A percentile compares a stretch with the other conserved stretches of the same genome.
Conservation (phyloP, 768 basidiomycete species). For the Mycena rebaudengoi region DNA sequence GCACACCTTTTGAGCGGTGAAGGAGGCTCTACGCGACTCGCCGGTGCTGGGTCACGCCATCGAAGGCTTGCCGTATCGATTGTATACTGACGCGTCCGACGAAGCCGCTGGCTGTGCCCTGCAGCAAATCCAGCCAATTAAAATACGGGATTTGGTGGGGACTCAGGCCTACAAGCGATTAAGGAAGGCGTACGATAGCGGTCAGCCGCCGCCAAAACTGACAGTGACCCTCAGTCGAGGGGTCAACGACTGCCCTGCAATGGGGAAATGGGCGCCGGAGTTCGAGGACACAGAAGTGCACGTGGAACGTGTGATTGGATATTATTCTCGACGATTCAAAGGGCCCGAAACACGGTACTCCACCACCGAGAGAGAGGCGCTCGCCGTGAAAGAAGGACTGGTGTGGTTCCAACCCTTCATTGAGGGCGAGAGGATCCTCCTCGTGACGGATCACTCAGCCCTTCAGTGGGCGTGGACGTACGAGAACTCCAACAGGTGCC, state of each 20-base stretch:
- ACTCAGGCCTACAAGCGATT: constrained; percentile 10
- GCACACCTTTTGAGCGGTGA: no score
- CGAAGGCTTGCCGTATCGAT: constrained; percentile 29
- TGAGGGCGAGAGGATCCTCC: constrained; percentile 34
- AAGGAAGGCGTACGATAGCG: constrained; percentile 10
- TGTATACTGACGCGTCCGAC: constrained; percentile 36
- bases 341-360: constrained; percentile 35
- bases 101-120: constrained; percentile 7
- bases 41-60: constrained; percentile 33
- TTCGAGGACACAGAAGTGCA: neutral
- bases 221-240: no score
- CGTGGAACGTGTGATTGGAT: constrained; percentile 29
- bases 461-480: constrained; percentile 17
- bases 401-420: constrained; percentile 39
- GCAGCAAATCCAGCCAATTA: constrained; percentile 25
- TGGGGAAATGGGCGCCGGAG: no score
- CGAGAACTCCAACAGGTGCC: constrained; percentile 14
- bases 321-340: constrained; percentile 32
- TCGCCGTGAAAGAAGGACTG: constrained; percentile 36
- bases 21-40: no score
- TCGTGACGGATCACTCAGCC: constrained; percentile 19
- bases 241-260: no score
- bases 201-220: neutral
- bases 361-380: constrained; percentile 36
- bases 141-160: constrained; percentile 12